These are phyloP conservation scores for Paramyrothecium sp. DNA, from an alignment of 2,329 filamentous ascomycete genomes.

Conservation along the genomic window DNA sequence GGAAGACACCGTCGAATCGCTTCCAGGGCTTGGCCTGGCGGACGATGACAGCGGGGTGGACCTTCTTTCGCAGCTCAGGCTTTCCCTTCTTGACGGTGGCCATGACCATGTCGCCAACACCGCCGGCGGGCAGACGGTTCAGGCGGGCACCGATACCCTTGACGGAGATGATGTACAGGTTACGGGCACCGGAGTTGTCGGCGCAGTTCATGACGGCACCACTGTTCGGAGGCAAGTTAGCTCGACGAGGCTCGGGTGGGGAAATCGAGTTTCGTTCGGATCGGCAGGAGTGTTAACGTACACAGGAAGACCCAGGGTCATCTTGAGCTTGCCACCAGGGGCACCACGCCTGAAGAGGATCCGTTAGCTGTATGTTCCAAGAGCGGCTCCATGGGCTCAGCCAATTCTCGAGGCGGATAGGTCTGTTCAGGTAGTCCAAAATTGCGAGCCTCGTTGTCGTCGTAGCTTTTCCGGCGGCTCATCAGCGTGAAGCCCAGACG, in stretches of 20 bases:
- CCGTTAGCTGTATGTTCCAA: background rate
- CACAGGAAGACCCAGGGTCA: slow-evolving; percentile 99
- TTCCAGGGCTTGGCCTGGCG: slow-evolving; percentile 99
- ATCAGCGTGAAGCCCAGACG: too few relatives aligned
- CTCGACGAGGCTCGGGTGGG: slow-evolving; percentile 7
- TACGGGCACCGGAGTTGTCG: slow-evolving; percentile 98
- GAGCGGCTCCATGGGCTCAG: too few relatives aligned
- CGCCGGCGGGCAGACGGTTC: slow-evolving; percentile 94
- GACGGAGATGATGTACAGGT: slow-evolving; percentile 99
- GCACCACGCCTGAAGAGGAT: slow-evolving; percentile 67
- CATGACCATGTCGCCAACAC: slow-evolving; percentile 99
- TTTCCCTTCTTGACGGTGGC: slow-evolving; percentile 99
- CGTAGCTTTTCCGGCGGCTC: too few relatives aligned
- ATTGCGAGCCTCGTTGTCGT: too few relatives aligned
- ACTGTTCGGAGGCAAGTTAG: slow-evolving; percentile 45
- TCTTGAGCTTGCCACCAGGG: slow-evolving; percentile 99
- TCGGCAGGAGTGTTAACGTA: slow-evolving; percentile 59
- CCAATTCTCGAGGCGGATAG: too few relatives aligned
- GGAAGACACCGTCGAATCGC: slow-evolving; percentile 95
- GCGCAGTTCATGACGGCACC: slow-evolving; percentile 99
- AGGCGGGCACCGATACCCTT: slow-evolving; percentile 97
- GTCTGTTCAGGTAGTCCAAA: too few relatives aligned
- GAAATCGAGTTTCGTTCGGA: background rate
- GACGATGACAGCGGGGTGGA: slow-evolving; percentile 99
- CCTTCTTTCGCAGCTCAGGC: slow-evolving; percentile 99